Evolutionary conservation across 2,329 filamentous ascomycete species (phyloP).

Genomic region (Biscogniauxia sp.): DNA sequence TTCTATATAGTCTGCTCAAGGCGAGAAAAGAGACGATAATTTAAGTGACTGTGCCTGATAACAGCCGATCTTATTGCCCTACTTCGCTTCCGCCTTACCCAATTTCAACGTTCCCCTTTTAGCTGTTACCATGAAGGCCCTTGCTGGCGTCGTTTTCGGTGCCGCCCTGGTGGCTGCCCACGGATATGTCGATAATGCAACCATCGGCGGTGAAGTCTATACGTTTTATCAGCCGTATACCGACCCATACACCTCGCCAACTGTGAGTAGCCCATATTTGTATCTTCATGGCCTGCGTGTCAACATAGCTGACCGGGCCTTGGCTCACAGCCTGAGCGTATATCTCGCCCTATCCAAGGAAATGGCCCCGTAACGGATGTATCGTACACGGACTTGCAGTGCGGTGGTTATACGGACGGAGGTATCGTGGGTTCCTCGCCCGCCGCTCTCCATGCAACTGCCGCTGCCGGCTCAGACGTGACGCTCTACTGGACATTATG

Average conservation of each 20-base stretch:
- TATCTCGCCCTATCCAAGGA: constrained; percentile 56
- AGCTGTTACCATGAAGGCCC: constrained; percentile 26
- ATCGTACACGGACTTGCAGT: constrained; percentile 53
- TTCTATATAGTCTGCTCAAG: background rate
- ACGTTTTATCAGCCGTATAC: constrained; percentile 34
- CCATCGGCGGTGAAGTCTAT: constrained; percentile 41
- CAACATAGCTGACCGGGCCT: constrained; percentile 17
- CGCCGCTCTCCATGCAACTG: constrained; percentile 52
- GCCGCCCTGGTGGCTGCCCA: constrained; percentile 46
- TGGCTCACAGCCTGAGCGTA: constrained; percentile 42
- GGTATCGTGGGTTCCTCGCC: constrained; percentile 48
- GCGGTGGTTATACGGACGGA: constrained; percentile 50
- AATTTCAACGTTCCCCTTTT: background rate
- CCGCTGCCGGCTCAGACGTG: constrained; percentile 51
- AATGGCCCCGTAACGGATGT: constrained; percentile 58
- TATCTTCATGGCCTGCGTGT: background rate
- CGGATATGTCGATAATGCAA: constrained; percentile 46
- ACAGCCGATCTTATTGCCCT: background rate
- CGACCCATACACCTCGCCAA: constrained; percentile 17
- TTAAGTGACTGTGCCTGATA: background rate
- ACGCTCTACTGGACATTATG: constrained; percentile 54
- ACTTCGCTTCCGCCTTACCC: background rate
- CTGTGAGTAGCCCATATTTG: constrained; percentile 10
- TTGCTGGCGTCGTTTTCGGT: constrained; percentile 29
- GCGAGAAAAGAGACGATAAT: background rate